These are phyloP conservation scores for Aspergillus ruber DNA, from an alignment of 2,329 filamentous ascomycete genomes.

Conservation along the genomic window DNA sequence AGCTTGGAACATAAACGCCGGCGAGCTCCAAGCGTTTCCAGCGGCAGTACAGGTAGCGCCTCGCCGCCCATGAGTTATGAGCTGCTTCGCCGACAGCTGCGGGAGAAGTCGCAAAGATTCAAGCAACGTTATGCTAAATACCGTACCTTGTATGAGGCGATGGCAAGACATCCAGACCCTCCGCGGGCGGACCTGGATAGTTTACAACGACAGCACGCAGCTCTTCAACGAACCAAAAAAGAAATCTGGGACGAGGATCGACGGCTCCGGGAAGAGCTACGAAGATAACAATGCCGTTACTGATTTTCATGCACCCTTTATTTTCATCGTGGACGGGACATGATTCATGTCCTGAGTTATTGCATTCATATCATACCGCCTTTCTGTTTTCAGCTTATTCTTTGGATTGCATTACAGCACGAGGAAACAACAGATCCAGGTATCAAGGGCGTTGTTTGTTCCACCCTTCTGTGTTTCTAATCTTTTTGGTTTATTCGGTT, in stretches of 20 bases:
- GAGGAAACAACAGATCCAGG: neutral
- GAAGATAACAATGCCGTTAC: constrained; percentile 1
- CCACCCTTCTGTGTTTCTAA: constrained; percentile 2
- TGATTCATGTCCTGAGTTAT: neutral
- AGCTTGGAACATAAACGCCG: constrained; percentile 40
- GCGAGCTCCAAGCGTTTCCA: constrained; percentile 31
- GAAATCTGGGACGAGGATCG: constrained; percentile 48
- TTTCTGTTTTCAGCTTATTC: neutral
- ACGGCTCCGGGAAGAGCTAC: constrained; percentile 23
- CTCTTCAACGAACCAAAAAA: constrained; percentile 51
- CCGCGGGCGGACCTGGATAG: constrained; percentile 47
- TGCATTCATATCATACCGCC: neutral
- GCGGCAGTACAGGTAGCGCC: constrained; percentile 36
- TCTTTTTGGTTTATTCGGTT: constrained; percentile 1
- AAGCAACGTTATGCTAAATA: constrained; percentile 55
- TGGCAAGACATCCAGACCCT: constrained; percentile 35
- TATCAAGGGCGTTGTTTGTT: constrained; percentile 1
- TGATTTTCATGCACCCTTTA: neutral
- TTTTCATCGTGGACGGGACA: too few relatives aligned
- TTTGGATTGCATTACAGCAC: neutral
- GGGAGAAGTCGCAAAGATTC: constrained; percentile 43
- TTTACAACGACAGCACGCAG: constrained; percentile 49
- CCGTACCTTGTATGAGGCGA: constrained; percentile 47
- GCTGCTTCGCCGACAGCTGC: constrained; percentile 32
- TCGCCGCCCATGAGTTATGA: constrained; percentile 34